Evolutionary conservation across 306 rosid genomes (phyloP).

Genomic region (Quercus bicolor): DNA sequence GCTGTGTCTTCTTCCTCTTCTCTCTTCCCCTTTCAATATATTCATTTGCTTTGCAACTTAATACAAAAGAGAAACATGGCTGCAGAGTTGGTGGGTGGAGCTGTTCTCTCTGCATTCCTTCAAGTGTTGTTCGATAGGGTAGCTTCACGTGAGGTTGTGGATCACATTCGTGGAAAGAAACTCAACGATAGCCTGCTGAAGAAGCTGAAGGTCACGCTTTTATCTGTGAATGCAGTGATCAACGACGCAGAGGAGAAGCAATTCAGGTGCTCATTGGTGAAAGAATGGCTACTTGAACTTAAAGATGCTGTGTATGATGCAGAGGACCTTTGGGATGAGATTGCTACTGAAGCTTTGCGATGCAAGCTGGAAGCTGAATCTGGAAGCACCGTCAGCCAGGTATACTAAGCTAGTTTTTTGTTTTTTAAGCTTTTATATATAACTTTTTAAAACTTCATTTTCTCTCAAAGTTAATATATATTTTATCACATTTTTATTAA

Average conservation of each 20-base stretch:
- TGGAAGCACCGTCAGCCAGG: background rate
- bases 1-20: background rate
- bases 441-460: no score
- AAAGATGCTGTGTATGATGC: constrained; percentile 7
- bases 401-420: background rate
- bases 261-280: constrained; percentile 27
- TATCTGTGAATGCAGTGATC: constrained; percentile 32
- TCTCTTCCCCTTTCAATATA: background rate
- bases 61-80: constrained; percentile 20
- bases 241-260: constrained; percentile 48
- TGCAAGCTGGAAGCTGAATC: background rate
- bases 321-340: constrained; percentile 9
- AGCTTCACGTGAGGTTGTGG: constrained; percentile 26
- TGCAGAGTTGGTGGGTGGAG: constrained; percentile 36
- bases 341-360: background rate
- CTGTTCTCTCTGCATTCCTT: constrained; percentile 38
- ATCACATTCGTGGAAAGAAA: constrained; percentile 22
- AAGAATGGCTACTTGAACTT: constrained; percentile 44
- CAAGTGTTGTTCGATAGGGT: constrained; percentile 21
- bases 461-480: no score
- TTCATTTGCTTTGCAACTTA: background rate
- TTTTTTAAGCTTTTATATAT: no score
- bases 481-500: no score
- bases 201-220: constrained; percentile 32
- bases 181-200: constrained; percentile 26